Percentiles rank a stretch among this genome's conserved stretches.
Evolutionary conservation across 176 grass and related monocot species (phyloP).

Genomic region (Triticum timopheevii): DNA sequence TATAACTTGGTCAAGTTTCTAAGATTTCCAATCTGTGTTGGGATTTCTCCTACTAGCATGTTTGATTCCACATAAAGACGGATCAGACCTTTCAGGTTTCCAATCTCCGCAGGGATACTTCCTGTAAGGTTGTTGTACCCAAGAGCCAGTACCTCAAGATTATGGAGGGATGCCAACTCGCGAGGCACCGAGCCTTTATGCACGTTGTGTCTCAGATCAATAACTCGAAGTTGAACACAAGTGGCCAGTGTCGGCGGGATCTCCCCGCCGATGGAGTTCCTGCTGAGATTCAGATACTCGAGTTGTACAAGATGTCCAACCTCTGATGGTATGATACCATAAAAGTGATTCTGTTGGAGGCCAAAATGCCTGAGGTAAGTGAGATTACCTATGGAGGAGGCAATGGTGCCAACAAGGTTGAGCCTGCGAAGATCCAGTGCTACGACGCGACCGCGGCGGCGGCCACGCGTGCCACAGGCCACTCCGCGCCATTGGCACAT

Average conservation of each 20-base stretch:
- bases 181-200: neutral
- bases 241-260: neutral
- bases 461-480: neutral
- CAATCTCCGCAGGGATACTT: slow-evolving; percentile 3
- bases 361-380: neutral
- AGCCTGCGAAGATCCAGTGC: neutral
- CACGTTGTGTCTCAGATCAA: neutral
- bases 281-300: neutral
- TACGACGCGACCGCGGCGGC: neutral
- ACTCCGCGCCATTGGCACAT: neutral
- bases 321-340: neutral
- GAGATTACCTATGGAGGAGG: neutral
- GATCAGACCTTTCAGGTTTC: neutral
- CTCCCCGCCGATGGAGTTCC: neutral
- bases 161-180: neutral
- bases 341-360: neutral
- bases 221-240: neutral
- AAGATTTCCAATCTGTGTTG: neutral
- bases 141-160: slow-evolving; percentile 7
- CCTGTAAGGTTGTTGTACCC: slow-evolving; percentile 6
- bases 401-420: neutral
- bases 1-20: neutral
- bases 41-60: slow-evolving; percentile 6
- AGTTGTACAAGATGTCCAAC: neutral
- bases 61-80: neutral